Evolutionary conservation across 177 flowering plant genomes (phyloP).

Genomic region (Tripterygium wilfordii): DNA sequence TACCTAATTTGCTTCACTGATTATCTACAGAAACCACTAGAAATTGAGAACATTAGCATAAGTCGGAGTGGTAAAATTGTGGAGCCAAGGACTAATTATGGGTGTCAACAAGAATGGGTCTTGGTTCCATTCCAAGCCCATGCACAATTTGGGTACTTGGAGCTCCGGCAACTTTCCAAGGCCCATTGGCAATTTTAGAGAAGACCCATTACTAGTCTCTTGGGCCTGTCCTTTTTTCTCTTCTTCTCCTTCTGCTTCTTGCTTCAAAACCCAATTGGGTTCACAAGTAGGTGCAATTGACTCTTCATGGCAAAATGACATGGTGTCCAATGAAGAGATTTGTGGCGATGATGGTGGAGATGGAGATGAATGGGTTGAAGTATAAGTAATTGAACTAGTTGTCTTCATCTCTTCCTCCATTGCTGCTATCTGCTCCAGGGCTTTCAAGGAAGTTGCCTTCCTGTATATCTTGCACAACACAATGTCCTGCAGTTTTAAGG

Average conservation of each 20-base stretch:
- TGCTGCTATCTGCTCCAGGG: constrained; percentile 78
- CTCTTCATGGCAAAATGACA: constrained; percentile 18
- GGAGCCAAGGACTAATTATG: constrained; percentile 61
- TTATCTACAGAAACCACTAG: neutral
- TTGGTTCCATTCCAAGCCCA: constrained; percentile 62
- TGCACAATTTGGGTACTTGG: constrained; percentile 37
- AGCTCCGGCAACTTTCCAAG: constrained; percentile 27
- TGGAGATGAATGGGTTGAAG: constrained; percentile 2
- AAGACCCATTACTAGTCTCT: no score
- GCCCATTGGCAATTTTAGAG: no score
- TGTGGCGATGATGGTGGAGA: no score
- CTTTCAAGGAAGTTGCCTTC: constrained; percentile 88
- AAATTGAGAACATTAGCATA: constrained; percentile 33
- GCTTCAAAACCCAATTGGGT: constrained; percentile 12
- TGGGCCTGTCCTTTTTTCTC: neutral
- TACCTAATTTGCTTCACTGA: no score
- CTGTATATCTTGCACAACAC: constrained; percentile 67
- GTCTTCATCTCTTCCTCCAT: constrained; percentile 45
- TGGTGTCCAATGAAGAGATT: constrained; percentile 13
- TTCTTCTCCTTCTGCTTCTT: constrained; percentile 17
- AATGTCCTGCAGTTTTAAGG: constrained; percentile 58
- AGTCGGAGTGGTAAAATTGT: constrained; percentile 17
- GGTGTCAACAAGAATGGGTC: constrained; percentile 42
- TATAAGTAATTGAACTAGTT: constrained; percentile 13
- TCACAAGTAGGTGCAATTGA: neutral